Percentiles rank a stretch among this genome's conserved stretches.
Evolutionary conservation across 257 asterid species (phyloP).

Genomic region (Solanum pennellii): DNA sequence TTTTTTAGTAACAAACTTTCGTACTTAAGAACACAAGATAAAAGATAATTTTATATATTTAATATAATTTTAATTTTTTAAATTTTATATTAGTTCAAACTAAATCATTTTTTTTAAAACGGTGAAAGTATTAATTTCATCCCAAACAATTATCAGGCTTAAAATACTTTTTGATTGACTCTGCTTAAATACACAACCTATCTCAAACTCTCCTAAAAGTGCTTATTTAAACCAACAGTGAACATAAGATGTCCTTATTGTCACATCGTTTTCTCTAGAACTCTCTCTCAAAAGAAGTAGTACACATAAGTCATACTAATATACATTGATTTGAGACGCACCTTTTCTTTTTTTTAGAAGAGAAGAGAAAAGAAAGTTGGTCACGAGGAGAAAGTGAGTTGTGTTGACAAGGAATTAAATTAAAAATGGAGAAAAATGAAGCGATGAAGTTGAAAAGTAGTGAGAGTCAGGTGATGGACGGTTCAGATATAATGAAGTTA

Average conservation of each 20-base stretch:
- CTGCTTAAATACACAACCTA: too few species aligned
- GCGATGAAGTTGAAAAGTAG: constrained; percentile 20
- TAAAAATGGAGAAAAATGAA: constrained; percentile 9
- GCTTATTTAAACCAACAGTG: neutral
- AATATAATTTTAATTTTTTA: too few species aligned
- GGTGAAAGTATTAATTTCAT: fast-evolving
- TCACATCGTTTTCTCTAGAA: neutral
- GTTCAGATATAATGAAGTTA: constrained; percentile 87
- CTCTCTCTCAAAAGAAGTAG: neutral
- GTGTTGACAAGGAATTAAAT: neutral
- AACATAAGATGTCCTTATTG: neutral
- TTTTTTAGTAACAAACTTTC: too few species aligned
- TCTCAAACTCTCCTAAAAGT: too few species aligned
- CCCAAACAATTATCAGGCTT: too few species aligned
- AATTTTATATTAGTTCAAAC: too few species aligned
- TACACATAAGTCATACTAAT: neutral
- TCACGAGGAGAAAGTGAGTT: constrained; percentile 8
- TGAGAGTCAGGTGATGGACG: constrained; percentile 67
- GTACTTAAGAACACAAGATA: too few species aligned
- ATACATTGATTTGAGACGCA: constrained; percentile 11
- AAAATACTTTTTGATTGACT: too few species aligned
- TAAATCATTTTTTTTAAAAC: too few species aligned
- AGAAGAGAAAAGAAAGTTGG: neutral
- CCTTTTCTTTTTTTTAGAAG: neutral
- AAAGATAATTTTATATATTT: too few species aligned